Evolutionary conservation across 768 basidiomycete species (phyloP).

Genomic region (Mycena sanguinolenta): DNA sequence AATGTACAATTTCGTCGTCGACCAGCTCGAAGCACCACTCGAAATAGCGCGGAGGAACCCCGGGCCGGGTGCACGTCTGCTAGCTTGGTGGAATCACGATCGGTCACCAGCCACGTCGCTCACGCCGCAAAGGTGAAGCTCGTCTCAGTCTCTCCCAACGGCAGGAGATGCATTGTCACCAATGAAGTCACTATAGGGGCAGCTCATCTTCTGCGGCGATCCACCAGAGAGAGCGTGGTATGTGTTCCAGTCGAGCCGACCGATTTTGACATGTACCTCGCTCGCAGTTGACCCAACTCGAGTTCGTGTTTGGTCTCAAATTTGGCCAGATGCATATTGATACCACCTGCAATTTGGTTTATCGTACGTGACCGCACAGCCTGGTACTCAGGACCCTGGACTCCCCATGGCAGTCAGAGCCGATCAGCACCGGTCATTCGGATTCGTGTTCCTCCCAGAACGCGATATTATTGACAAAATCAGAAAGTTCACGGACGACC

Average conservation of each 20-base stretch:
- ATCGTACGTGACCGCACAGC: neutral
- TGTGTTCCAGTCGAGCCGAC: conserved; percentile 7
- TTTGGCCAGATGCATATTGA: conserved; percentile 13
- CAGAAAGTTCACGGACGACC: neutral
- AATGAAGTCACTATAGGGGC: conserved; percentile 6
- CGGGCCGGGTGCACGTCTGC: too few relatives aligned
- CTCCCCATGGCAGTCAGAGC: conserved; percentile 4
- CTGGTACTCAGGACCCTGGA: neutral
- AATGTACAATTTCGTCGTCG: too few relatives aligned
- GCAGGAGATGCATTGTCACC: conserved; percentile 10
- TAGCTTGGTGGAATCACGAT: too few relatives aligned
- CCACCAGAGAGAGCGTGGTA: conserved; percentile 5
- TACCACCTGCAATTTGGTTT: conserved; percentile 6
- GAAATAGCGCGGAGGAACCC: too few relatives aligned
- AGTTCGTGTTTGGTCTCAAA: conserved; percentile 2
- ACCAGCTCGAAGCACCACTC: too few relatives aligned
- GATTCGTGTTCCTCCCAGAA: conserved; percentile 14
- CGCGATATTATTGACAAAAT: neutral
- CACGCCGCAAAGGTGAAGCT: conserved; percentile 7
- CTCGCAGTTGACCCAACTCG: conserved; percentile 7
- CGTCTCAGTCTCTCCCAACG: conserved; percentile 1
- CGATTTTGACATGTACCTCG: neutral
- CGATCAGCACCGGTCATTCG: conserved; percentile 15
- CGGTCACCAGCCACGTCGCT: conserved; percentile 6
- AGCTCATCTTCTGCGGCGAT: conserved; percentile 10